Conservation (phyloP, 345 rosid species). For the Laguncularia racemosa region DNA sequence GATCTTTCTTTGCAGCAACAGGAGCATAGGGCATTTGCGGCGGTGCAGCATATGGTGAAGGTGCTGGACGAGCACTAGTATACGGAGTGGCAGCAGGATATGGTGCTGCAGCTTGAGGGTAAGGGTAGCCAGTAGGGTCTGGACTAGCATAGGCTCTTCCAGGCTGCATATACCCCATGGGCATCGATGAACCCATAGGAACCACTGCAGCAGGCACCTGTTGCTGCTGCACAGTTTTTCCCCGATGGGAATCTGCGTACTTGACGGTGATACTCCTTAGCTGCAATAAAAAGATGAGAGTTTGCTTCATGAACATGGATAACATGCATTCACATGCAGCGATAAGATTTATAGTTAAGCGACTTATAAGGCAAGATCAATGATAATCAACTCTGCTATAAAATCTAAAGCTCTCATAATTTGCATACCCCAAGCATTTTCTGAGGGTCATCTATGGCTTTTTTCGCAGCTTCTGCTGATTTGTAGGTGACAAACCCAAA, state of each 20-base stretch:
- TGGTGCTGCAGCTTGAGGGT: slow-evolving; percentile 31
- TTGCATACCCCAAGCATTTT: slow-evolving; percentile 45
- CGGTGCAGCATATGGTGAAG: slow-evolving; percentile 28
- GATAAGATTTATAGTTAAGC: too few species aligned
- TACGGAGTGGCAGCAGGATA: slow-evolving; percentile 27
- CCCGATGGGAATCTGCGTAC: slow-evolving; percentile 46
- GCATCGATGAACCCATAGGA: slow-evolving; percentile 26
- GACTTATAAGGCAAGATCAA: neutral
- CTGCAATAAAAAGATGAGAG: slow-evolving; percentile 22
- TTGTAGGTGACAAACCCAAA: slow-evolving; percentile 68
- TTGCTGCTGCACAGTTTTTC: slow-evolving; percentile 32
- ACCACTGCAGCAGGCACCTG: slow-evolving; percentile 27
- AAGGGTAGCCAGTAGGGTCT: slow-evolving; percentile 32
- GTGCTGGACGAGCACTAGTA: slow-evolving; percentile 31
- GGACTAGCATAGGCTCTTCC: slow-evolving; percentile 28
- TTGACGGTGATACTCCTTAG: slow-evolving; percentile 44
- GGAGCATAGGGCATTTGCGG: slow-evolving; percentile 26
- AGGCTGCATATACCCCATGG: slow-evolving; percentile 38
- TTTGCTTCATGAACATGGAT: neutral
- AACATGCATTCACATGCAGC: too few species aligned
- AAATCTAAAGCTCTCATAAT: neutral
- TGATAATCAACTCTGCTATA: neutral
- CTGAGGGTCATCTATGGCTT: slow-evolving; percentile 55
- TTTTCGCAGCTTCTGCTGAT: slow-evolving; percentile 51
- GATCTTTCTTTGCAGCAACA: slow-evolving; percentile 30